These are phyloP conservation scores for Pythium monospermum DNA, from an alignment of 352 stramenopile species.

Conservation along the genomic window DNA sequence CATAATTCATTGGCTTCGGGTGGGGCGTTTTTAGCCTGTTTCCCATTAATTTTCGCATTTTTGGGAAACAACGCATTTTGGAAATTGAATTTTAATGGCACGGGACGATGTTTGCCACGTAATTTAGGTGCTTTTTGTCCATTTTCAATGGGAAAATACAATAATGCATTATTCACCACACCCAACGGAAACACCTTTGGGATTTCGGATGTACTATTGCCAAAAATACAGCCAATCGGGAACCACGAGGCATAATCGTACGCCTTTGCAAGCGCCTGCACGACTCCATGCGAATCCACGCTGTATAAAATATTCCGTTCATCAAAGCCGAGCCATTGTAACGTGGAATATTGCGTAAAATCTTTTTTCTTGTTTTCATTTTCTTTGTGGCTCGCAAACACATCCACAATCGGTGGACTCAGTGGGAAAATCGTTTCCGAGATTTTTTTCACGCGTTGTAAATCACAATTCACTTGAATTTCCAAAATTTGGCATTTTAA, in stretches of 20 bases:
- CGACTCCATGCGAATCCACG: slow-evolving; percentile 58
- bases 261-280: slow-evolving; percentile 53
- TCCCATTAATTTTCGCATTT: too few species aligned
- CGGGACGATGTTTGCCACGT: slow-evolving; percentile 63
- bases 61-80: slow-evolving; percentile 53
- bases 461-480: slow-evolving; percentile 30
- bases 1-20: slow-evolving; percentile 44
- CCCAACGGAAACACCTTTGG: slow-evolving; percentile 62
- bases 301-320: slow-evolving; percentile 64
- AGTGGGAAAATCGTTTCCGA: slow-evolving; percentile 49
- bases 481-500: slow-evolving; percentile 56
- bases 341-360: slow-evolving; percentile 42
- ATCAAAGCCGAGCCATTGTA: slow-evolving; percentile 76
- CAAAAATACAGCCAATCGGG: slow-evolving; percentile 61
- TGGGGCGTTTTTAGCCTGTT: too few species aligned
- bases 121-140: slow-evolving; percentile 38
- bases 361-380: slow-evolving; percentile 43
- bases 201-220: slow-evolving; percentile 55
- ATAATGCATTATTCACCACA: slow-evolving; percentile 62
- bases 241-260: slow-evolving; percentile 70
- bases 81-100: slow-evolving; percentile 60
- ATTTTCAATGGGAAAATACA: slow-evolving; percentile 69
- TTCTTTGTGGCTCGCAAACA: slow-evolving; percentile 70
- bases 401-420: slow-evolving; percentile 48
- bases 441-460: slow-evolving; percentile 43